A percentile compares a stretch with the other conserved stretches of the same genome.
phyloP scores from a whole-genome alignment of 768 basidiomycete species.

The Collybia nuda region DNA sequence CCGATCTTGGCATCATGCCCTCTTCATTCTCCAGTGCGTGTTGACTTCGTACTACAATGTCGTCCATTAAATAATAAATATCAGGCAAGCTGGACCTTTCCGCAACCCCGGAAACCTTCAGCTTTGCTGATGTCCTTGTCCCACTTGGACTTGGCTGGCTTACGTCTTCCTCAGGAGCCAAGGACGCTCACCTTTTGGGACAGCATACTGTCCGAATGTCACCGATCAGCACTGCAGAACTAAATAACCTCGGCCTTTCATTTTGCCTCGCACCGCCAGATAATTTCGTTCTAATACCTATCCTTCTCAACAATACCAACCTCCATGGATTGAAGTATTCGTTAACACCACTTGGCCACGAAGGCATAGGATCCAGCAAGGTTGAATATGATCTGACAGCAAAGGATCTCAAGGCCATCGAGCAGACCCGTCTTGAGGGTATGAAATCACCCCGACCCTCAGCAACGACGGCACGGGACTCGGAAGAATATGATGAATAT shows the following conservation, averaged over 20 bases:
- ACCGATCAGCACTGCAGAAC: conserved; percentile 88
- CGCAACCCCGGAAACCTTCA: conserved; percentile 44
- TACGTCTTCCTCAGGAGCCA: conserved; percentile 34
- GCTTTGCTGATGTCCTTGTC: conserved; percentile 47
- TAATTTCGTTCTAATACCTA: conserved; percentile 67
- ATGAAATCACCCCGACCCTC: conserved; percentile 45
- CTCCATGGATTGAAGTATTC: conserved; percentile 72
- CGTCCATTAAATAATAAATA: not conserved
- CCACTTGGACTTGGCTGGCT: conserved; percentile 53
- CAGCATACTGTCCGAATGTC: conserved; percentile 92
- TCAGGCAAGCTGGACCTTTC: conserved; percentile 35
- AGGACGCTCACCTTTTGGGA: conserved; percentile 69
- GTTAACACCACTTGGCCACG: conserved; percentile 61
- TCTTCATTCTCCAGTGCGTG: conserved; percentile 29
- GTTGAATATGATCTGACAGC: conserved; percentile 56
- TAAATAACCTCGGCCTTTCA: conserved; percentile 74
- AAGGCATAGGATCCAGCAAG: conserved; percentile 38
- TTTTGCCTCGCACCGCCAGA: conserved; percentile 67
- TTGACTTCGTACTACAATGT: not conserved
- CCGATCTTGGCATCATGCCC: not conserved
- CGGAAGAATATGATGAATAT: conserved; percentile 65
- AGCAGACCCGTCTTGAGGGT: conserved; percentile 53
- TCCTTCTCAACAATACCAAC: conserved; percentile 90
- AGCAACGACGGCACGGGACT: conserved; percentile 24
- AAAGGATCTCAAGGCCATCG: conserved; percentile 69